A percentile compares a stretch with the other conserved stretches of the same genome.
Evolutionary conservation across 768 basidiomycete species (phyloP).

Genomic region (Lyophyllum atratum): DNA sequence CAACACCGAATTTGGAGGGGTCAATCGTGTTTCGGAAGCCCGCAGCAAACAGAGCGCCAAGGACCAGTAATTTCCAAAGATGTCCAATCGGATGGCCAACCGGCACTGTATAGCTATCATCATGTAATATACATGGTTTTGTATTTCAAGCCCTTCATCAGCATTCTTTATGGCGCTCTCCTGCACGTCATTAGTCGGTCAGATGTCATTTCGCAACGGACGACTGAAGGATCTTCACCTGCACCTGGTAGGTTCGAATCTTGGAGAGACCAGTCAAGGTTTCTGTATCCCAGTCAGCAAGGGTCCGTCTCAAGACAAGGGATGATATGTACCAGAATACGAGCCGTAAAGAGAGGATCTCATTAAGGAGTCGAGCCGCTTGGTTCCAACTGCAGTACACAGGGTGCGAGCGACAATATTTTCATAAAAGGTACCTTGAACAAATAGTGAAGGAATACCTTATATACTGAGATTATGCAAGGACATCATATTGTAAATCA

Average conservation of each 20-base stretch:
- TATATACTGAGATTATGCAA: too few species aligned
- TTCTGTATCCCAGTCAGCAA: slow-evolving; percentile 35
- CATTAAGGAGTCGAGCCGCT: slow-evolving; percentile 63
- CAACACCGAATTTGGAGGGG: slow-evolving; percentile 65
- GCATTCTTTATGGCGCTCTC: slow-evolving; percentile 49
- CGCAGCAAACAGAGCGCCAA: slow-evolving; percentile 69
- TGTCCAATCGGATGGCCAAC: slow-evolving; percentile 63
- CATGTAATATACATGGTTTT: slow-evolving; percentile 67
- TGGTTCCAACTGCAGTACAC: too few species aligned
- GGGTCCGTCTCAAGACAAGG: neutral
- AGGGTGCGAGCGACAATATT: too few species aligned
- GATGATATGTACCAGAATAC: slow-evolving; percentile 53
- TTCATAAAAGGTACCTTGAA: too few species aligned
- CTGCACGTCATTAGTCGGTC: slow-evolving; percentile 27
- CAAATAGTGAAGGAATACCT: too few species aligned
- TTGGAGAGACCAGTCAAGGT: slow-evolving; percentile 65
- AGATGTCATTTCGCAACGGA: neutral
- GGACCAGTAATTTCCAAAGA: slow-evolving; percentile 66
- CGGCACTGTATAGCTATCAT: slow-evolving; percentile 67
- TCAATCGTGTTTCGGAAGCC: slow-evolving; percentile 56
- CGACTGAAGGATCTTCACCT: slow-evolving; percentile 33
- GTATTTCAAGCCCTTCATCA: slow-evolving; percentile 54
- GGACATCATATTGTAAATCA: too few species aligned
- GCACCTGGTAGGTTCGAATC: slow-evolving; percentile 58
- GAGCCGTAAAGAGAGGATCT: slow-evolving; percentile 60